Percentiles rank a stretch among this genome's conserved stretches.
Conservation (phyloP, 352 stramenopile species). For the Globisporangium acanthophoron region DNA sequence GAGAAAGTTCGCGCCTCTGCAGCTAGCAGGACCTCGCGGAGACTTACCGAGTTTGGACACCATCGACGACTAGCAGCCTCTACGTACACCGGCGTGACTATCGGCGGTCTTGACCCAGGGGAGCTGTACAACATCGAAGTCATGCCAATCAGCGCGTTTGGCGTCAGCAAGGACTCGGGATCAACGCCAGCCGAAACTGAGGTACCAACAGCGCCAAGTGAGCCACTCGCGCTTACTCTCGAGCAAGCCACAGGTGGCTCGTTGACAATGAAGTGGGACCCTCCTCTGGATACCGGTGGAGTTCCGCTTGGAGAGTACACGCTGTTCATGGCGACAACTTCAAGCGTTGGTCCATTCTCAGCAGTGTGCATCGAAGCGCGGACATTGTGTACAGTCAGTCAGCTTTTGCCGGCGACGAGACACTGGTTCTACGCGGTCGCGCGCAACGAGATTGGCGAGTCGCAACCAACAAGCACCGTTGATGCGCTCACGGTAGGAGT, state of each 20-base stretch:
- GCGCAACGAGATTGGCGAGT: slow-evolving; percentile 34
- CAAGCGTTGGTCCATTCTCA: slow-evolving; percentile 14
- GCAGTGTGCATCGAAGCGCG: slow-evolving; percentile 17
- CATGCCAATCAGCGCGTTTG: slow-evolving; percentile 25
- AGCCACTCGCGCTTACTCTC: slow-evolving; percentile 18
- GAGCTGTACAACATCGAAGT: slow-evolving; percentile 53
- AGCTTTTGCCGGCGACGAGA: slow-evolving; percentile 18
- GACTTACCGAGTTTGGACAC: slow-evolving; percentile 5
- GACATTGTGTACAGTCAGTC: slow-evolving; percentile 21
- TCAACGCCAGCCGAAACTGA: slow-evolving; percentile 23
- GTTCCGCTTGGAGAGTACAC: slow-evolving; percentile 29
- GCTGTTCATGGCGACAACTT: slow-evolving; percentile 20
- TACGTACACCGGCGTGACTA: slow-evolving; percentile 13
- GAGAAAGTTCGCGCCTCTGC: neutral
- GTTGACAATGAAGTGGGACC: slow-evolving; percentile 28
- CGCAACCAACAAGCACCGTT: slow-evolving; percentile 14
- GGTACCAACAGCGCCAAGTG: slow-evolving; percentile 22
- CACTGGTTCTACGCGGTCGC: slow-evolving; percentile 42
- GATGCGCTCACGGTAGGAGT: slow-evolving; percentile 19
- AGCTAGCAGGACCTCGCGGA: neutral
- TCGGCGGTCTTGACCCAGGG: slow-evolving; percentile 42
- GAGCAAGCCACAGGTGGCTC: slow-evolving; percentile 27
- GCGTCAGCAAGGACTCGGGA: slow-evolving; percentile 20
- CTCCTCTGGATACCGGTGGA: slow-evolving; percentile 38
- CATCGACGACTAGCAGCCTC: slow-evolving; percentile 10